Conservation (phyloP, 2,329 filamentous ascomycete genomes). For the Trichoderma gracile region DNA sequence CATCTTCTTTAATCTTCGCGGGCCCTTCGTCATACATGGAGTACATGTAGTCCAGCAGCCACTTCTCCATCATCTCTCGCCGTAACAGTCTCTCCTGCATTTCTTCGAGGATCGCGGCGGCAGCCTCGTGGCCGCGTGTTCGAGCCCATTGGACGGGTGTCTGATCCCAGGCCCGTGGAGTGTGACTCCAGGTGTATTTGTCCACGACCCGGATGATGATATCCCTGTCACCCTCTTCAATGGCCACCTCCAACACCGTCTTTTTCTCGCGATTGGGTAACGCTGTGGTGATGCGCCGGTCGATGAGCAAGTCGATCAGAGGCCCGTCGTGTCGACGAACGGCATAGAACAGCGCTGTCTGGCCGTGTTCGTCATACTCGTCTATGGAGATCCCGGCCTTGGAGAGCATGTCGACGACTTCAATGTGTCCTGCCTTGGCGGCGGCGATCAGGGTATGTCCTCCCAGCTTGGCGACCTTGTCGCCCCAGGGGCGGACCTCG, state of each 20-base stretch:
- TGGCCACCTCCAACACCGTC: not conserved
- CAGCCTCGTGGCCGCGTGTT: not conserved
- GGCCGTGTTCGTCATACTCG: not conserved
- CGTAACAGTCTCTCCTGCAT: no score
- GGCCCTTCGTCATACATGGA: not conserved
- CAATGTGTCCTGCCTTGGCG: not conserved
- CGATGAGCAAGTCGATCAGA: not conserved
- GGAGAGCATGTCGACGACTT: not conserved
- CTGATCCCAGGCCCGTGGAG: no score
- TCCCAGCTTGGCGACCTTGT: not conserved
- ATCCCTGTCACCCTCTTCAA: not conserved
- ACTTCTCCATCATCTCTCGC: no score
- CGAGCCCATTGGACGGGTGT: not conserved
- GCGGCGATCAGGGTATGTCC: not conserved
- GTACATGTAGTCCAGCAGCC: no score
- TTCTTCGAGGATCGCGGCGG: not conserved
- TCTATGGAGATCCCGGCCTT: not conserved
- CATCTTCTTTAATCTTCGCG: not conserved
- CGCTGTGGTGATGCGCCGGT: not conserved
- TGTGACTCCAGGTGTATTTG: no score
- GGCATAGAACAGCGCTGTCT: not conserved
- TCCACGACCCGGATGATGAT: not conserved
- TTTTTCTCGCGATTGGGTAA: not conserved
- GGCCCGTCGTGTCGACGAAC: not conserved
- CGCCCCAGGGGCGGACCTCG: no score